Conservation (phyloP, 192 early-diverging fungal species). For the Gamsiella multidivaricata region DNA sequence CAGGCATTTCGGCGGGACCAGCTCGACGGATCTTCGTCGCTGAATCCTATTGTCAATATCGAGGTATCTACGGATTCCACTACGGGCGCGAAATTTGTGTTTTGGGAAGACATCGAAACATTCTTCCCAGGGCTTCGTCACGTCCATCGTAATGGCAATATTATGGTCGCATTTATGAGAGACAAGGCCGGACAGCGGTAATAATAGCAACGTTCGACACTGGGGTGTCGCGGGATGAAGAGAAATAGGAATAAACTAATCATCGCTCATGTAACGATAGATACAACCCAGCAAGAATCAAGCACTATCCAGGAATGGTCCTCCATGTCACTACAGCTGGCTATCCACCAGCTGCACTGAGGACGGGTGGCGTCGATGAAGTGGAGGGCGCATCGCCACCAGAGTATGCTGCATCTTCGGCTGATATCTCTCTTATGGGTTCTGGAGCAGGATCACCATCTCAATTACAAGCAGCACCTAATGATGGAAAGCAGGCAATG, state of each 20-base stretch:
- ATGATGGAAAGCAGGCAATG: too few species aligned
- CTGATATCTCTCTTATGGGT: background rate
- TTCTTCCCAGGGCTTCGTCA: slow-evolving; percentile 7
- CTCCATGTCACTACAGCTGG: background rate
- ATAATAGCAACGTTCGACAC: too few species aligned
- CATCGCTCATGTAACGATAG: too few species aligned
- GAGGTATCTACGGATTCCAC: background rate
- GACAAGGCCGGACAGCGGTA: slow-evolving; percentile 18
- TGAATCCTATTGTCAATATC: background rate
- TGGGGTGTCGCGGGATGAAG: too few species aligned
- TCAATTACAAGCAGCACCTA: too few species aligned
- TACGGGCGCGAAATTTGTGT: slow-evolving; percentile 12
- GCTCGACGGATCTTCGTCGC: background rate
- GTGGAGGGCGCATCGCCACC: background rate
- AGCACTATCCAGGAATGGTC: slow-evolving; percentile 10
- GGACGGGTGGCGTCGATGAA: background rate
- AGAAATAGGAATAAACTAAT: too few species aligned
- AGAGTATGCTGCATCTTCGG: background rate
- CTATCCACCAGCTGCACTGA: background rate
- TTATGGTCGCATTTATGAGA: slow-evolving; percentile 16
- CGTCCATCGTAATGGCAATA: slow-evolving; percentile 1
- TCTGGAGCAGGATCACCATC: too few species aligned
- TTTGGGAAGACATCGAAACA: slow-evolving; percentile 25
- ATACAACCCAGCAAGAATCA: slow-evolving; percentile 10
- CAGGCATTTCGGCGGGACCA: slow-evolving; percentile 2